Conservation (phyloP, 306 rosid genomes). For the Oxytropis ochrocephala region DNA sequence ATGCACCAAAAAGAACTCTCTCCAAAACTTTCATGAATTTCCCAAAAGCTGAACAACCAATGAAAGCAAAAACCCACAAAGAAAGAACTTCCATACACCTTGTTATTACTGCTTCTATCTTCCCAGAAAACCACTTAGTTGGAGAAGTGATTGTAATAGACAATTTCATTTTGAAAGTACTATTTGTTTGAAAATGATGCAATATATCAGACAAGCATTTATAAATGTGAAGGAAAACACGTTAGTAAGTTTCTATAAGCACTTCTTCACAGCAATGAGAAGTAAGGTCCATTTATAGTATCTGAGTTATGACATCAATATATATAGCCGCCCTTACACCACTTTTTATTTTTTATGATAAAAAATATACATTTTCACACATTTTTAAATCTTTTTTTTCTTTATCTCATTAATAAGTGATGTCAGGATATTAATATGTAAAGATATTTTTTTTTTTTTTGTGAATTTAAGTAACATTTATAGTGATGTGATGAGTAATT, state of each 20-base stretch:
- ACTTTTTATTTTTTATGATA: background rate
- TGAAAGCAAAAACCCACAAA: background rate
- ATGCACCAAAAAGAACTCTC: conserved; percentile 15
- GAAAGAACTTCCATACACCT: conserved; percentile 10
- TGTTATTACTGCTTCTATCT: background rate
- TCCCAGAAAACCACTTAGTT: conserved; percentile 17
- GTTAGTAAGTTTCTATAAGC: background rate
- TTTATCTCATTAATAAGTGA: background rate
- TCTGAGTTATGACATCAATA: background rate
- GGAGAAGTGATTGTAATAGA: conserved; percentile 10
- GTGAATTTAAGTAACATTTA: background rate
- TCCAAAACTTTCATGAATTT: conserved; percentile 7
- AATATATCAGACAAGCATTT: conserved; percentile 11
- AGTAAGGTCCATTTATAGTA: background rate
- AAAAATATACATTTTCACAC: background rate
- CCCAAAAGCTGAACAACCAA: background rate
- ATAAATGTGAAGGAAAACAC: conserved; percentile 12
- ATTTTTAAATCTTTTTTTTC: background rate
- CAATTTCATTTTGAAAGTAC: background rate
- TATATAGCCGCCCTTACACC: background rate
- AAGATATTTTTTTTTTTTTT: background rate
- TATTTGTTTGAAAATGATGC: background rate
- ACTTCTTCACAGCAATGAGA: background rate
- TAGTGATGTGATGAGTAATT: conserved; percentile 7
- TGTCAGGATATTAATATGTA: background rate